Evolutionary conservation across 768 basidiomycete genomes (phyloP), one percentile per base, ranked within the genome.

Genomic region (Tylopilus rubrobrunneus): DNA sequence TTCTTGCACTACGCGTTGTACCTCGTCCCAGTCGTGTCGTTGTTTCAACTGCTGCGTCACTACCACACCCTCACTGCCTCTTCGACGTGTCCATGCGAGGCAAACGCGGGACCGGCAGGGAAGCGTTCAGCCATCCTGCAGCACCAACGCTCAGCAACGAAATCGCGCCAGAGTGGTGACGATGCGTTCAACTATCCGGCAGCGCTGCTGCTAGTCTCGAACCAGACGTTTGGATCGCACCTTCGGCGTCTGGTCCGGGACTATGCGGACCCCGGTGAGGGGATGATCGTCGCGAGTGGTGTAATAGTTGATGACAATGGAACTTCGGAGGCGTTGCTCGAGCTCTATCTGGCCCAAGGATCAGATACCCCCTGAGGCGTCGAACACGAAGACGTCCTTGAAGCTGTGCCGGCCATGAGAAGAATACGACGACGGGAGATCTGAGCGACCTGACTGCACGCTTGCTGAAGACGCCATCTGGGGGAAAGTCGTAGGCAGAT

Each of bases 381-480:
- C 85, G 60, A 90, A 88, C 3, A 89, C 61, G 17, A 89, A 74
- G 4, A 88, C 56, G 53, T 90, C 87, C 64, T 86, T 86, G 58
- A 77, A 80, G 54, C 83, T 82, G 14, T 74, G 71, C 17, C 71
- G 66, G 7, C 64, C 70, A 49, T 60, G 69, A 34, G 55, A 71
- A 23, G 56, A 73, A 63, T 67, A 55, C 51, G 69, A 31, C 5
- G 65, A 51, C 1, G 67, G 59, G 11, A 67, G 63, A 42, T 62
- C 67, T 3, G 69, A 67, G 19, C 69, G 67, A 33, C 61, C 62
- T 3, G 58, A 61, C 15, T 61, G 71, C 21, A 69, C 55, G 47
- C 62, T 67, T 40, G 60, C 62, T 15, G 60, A 67, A 48, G 65
- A 58, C n/a, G 57, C 50, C 57, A 59, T 31, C 42, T 64, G 60